Evolutionary conservation across 148 eudicot species (phyloP).

Genomic region (Chenopodium suecicum): DNA sequence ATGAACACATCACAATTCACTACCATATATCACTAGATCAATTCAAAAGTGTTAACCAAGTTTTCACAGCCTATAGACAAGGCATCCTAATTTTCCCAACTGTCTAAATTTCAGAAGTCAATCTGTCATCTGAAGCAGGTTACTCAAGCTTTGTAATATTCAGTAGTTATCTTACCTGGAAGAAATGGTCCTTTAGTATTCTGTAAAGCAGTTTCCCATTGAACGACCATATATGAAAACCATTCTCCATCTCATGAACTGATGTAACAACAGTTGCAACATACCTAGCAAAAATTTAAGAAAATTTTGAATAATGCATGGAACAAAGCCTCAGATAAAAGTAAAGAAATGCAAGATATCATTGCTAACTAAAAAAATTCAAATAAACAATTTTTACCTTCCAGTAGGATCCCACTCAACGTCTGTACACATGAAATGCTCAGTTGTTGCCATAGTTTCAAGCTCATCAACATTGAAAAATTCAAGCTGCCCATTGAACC

Average conservation of each 20-base stretch:
- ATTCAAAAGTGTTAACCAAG: background rate
- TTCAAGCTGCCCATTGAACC: conserved; percentile 92
- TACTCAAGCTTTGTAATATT: background rate
- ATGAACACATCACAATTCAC: background rate
- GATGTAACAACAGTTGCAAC: conserved; percentile 88
- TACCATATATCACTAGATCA: too few relatives aligned
- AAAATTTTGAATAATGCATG: background rate
- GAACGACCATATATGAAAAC: conserved; percentile 93
- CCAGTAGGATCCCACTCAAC: conserved; percentile 99
- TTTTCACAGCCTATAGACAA: background rate
- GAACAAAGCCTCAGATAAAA: background rate
- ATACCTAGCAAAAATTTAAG: conserved; percentile 44
- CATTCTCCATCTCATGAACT: conserved; percentile 97
- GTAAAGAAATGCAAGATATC: too few relatives aligned
- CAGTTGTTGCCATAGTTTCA: conserved; percentile 93
- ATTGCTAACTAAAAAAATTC: background rate
- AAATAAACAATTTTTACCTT: conserved; percentile 45
- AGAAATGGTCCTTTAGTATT: conserved; percentile 87
- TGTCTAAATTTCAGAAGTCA: background rate
- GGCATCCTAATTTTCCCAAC: background rate
- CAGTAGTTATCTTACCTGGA: conserved; percentile 56
- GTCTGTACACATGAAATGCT: conserved; percentile 85
- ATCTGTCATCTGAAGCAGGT: background rate
- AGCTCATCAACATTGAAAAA: conserved; percentile 95
- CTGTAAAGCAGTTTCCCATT: conserved; percentile 80